Evolutionary conservation across 2,329 filamentous ascomycete genomes (phyloP), one percentile per base, ranked within the genome.

Genomic region (Cladosporium halotolerans): DNA sequence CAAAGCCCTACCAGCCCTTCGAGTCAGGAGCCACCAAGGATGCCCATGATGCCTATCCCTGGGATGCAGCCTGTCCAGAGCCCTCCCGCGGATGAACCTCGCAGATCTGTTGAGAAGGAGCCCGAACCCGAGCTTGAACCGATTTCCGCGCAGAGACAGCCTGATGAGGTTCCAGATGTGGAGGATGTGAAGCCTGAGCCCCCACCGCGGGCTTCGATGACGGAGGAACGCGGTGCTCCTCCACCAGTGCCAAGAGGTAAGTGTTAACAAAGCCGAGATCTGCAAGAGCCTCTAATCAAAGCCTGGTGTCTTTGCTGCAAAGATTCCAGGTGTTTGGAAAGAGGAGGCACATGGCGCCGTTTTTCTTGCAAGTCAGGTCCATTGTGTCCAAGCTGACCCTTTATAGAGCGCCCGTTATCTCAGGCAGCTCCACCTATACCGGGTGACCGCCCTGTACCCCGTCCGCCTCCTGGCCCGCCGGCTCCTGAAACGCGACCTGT

Each of bases 11-110:
- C 52, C 55, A 39, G 60, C 56, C 31, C 62, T 55, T 11, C 53
- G 54, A 38, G 51, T 56, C 9, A 57, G 55, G 48, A 51, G 31
- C 57, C 58, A 23, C 62, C 72, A 55, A 69, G 73, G 74, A 79
- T 67, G 10, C 77, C 79, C 19, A 77, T 83, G 66, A 77, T 83
- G 66, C 76, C 78, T 4, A 60, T 66, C 11, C 61, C 63, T 16
- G 88, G 88, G 9, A 82, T 95, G 80, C 79, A 81, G 57, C 78
- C 68, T 54, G 70, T 66, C 55, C 67, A 70, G 72, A 81, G 77
- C 54, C 78, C 77, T 8, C 76, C 75, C 55, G 57, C 71, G 53
- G 72, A 74, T 49, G 63, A 72, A 13, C 43, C 44, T 19, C 36
- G 44, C 11, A 23, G 23, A 18, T 53, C 50, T 7, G 42, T 53